phyloP scores from a whole-genome alignment of 805 yeast species.

The Teunomyces lycoperdinae region DNA sequence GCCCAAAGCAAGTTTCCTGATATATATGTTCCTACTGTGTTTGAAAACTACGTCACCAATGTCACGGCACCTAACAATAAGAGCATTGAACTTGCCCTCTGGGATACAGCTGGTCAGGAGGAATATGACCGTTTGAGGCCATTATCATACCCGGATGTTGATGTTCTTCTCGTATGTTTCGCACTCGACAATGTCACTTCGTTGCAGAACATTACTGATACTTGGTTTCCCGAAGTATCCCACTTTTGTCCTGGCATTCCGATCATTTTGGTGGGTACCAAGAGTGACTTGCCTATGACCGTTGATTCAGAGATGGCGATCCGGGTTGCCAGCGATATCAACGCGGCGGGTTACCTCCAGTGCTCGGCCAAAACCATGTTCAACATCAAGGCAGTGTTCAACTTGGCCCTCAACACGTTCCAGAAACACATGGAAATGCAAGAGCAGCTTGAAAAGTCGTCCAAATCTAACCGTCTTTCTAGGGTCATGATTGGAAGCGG shows the following conservation, averaged over 20 bases:
- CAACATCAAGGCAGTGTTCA: constrained; percentile 67
- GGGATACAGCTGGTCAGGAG: constrained; percentile 94
- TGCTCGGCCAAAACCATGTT: constrained; percentile 74
- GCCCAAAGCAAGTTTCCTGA: constrained; percentile 69
- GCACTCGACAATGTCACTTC: constrained; percentile 61
- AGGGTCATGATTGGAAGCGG: constrained; percentile 25
- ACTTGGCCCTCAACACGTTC: constrained; percentile 48
- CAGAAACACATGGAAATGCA: constrained; percentile 35
- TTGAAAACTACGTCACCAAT: constrained; percentile 70
- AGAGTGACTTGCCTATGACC: constrained; percentile 53
- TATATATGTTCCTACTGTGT: constrained; percentile 76
- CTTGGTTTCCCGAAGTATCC: constrained; percentile 84
- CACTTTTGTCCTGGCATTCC: constrained; percentile 84
- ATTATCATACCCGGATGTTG: constrained; percentile 74
- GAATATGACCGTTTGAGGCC: constrained; percentile 81
- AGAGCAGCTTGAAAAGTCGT: constrained; percentile 35
- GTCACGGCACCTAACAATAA: constrained; percentile 75
- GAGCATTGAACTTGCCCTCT: constrained; percentile 62
- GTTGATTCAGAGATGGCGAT: constrained; percentile 49
- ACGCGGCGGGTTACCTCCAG: constrained; percentile 70
- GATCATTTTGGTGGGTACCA: constrained; percentile 76
- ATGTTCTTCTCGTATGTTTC: constrained; percentile 73
- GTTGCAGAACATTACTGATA: constrained; percentile 69
- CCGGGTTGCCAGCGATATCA: constrained; percentile 54
- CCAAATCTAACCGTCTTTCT: constrained; percentile 31